Base-by-base conservation (phyloP, 2,329 filamentous ascomycete species). In the Neocucurbitaria cava region DNA sequence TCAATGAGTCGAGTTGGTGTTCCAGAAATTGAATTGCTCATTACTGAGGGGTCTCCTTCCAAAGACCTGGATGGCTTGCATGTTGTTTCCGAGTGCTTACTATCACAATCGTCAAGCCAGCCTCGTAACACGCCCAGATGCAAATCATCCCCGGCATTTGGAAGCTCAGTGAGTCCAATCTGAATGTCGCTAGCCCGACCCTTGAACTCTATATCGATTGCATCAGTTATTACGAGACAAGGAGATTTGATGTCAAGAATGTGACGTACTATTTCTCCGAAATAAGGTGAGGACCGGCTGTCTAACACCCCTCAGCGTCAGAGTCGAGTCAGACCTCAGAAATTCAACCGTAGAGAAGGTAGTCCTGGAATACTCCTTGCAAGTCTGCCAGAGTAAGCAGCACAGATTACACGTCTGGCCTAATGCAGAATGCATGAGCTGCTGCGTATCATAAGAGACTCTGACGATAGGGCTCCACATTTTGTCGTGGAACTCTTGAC, bases 21-120 rank as follows among this genome's bases (percentile, higher is more conserved):
- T 8, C 23, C 21, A 4, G 20, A 6, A 23, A 5, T 11, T 6
- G 36, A 13, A 2, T 26, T 26, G 24, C 24, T 26, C 24, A 9
- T 26, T 9, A 26, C 9, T 26, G 24, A 26, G 5, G 24, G 9
- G 9, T 18, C 36, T 21, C 6, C n/a, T n/a, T n/a, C n/a, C n/a
- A n/a, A n/a, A n/a, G n/a, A n/a, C n/a, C n/a, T 23, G 9, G 13
- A n/a, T 15, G 35, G 53, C 18, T 38, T 40, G 24, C 49, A 55
- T 23, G 5, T n/a, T 3, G 31, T 5, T n/a, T 10, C 17, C 2
- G 3, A 13, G 20, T 61, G 56, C 15, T 57, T 40, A 2, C 23
- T 9, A 28, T 64, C 48, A n/a, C 59, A 64, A 20, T 64, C 54
- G 1, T 41, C 7, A 17, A 63, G 49, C 60, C 60, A 63, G 2